These are phyloP conservation scores for Aureobasidium vineae DNA, from an alignment of 2,329 filamentous ascomycete species.

Conservation along the genomic window DNA sequence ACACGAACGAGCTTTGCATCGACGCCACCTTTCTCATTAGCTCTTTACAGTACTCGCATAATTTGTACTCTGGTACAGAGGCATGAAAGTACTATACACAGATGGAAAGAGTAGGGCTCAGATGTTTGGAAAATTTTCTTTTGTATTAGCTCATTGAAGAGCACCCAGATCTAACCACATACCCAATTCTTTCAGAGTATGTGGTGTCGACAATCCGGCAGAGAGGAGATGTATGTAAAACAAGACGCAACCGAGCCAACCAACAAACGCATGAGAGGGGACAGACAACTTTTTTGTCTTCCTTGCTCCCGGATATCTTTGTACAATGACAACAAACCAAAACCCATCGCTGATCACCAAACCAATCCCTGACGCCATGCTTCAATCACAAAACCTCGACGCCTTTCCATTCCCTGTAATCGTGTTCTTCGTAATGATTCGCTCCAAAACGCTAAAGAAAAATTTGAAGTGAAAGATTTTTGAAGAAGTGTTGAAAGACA, in stretches of 20 bases:
- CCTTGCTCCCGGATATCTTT: slow-evolving; percentile 20
- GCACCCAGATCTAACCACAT: slow-evolving; percentile 15
- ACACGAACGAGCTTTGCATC: too few species aligned
- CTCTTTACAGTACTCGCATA: too few species aligned
- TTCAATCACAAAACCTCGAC: background rate
- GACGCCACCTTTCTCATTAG: too few species aligned
- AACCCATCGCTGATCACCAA: background rate
- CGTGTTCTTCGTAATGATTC: slow-evolving; percentile 3
- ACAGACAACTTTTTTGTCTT: slow-evolving; percentile 1
- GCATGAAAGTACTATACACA: background rate
- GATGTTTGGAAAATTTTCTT: background rate
- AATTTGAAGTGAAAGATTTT: background rate
- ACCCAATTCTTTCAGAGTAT: slow-evolving; percentile 20
- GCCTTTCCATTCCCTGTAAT: background rate
- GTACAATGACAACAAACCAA: slow-evolving; percentile 5
- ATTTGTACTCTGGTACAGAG: background rate
- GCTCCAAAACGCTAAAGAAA: slow-evolving; percentile 15
- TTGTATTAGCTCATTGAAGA: background rate
- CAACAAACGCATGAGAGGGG: slow-evolving; percentile 16
- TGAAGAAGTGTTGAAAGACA: background rate
- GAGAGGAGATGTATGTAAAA: slow-evolving; percentile 15
- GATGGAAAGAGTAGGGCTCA: background rate
- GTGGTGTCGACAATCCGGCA: slow-evolving; percentile 10
- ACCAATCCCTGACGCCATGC: background rate
- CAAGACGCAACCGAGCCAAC: background rate